phyloP scores from a whole-genome alignment of 1,139 yeast species.

The Kluyveromyces sp. region DNA sequence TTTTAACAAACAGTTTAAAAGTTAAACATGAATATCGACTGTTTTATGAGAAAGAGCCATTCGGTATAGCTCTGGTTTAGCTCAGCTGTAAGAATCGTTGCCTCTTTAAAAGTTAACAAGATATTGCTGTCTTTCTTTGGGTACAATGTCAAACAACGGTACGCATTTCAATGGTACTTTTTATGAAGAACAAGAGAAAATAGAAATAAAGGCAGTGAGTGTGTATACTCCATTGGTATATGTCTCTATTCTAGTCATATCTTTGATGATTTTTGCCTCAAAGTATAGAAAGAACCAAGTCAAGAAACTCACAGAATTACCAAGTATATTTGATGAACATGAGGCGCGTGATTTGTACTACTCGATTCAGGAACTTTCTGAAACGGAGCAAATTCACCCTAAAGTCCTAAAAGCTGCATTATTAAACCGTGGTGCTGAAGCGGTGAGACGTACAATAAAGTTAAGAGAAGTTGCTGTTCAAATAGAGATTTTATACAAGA shows the following conservation, averaged over 20 bases:
- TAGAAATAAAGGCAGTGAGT: slow-evolving; percentile 45
- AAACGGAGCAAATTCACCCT: slow-evolving; percentile 59
- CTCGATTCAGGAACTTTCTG: slow-evolving; percentile 45
- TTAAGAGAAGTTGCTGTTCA: slow-evolving; percentile 48
- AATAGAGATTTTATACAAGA: slow-evolving; percentile 66
- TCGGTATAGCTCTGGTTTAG: no score
- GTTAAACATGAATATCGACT: no score
- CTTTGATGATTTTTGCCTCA: slow-evolving; percentile 69
- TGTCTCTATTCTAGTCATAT: slow-evolving; percentile 59
- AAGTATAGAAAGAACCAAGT: slow-evolving; percentile 58
- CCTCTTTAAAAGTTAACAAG: not conserved
- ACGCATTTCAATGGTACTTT: slow-evolving; percentile 14
- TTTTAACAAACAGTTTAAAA: no score
- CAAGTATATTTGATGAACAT: slow-evolving; percentile 68
- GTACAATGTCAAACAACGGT: slow-evolving; percentile 11
- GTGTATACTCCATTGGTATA: slow-evolving; percentile 79
- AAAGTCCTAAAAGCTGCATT: slow-evolving; percentile 82
- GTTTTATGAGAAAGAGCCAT: no score
- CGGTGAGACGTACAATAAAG: slow-evolving; percentile 86
- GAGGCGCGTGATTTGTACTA: slow-evolving; percentile 57
- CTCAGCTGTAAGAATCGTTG: not conserved
- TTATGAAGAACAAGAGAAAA: slow-evolving; percentile 14
- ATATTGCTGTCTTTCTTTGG: not conserved
- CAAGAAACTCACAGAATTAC: slow-evolving; percentile 45
- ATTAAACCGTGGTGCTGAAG: slow-evolving; percentile 82